A percentile compares a stretch with the other conserved stretches of the same genome.
These are phyloP conservation scores for Thalassiosira livingstoniorum DNA, from an alignment of 352 stramenopile genomes.

Conservation along the genomic window DNA sequence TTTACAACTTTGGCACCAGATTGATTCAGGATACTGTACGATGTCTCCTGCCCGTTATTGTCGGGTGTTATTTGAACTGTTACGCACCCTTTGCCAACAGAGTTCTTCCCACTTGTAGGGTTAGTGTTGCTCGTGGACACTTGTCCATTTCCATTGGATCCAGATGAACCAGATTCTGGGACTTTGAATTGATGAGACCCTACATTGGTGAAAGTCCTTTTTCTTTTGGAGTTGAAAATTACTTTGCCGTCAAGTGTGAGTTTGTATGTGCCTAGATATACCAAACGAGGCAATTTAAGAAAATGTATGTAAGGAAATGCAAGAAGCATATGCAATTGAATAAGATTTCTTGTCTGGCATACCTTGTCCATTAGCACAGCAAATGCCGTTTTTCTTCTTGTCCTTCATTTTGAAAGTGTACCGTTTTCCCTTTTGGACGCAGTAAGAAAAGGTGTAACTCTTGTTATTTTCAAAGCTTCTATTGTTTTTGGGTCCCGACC, in stretches of 20 bases:
- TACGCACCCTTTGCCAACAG: too few species aligned
- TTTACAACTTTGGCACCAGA: too few species aligned
- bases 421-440: conserved; percentile 13
- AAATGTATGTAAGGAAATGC: conserved; percentile 4
- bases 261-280: too few species aligned
- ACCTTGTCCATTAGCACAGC: conserved; percentile 14
- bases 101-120: too few species aligned
- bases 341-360: conserved; percentile 20
- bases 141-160: too few species aligned
- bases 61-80: too few species aligned
- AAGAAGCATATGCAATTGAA: conserved; percentile 14
- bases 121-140: too few species aligned
- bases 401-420: conserved; percentile 26
- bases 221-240: too few species aligned
- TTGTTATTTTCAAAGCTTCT: conserved; percentile 22
- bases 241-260: too few species aligned
- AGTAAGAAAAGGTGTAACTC: conserved; percentile 2
- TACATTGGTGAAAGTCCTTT: conserved; percentile 11
- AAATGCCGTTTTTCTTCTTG: conserved; percentile 18
- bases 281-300: not conserved
- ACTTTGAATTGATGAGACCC: not conserved
- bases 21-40: too few species aligned
- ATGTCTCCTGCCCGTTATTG: too few species aligned
- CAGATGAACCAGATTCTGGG: not conserved
- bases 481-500: conserved; percentile 15